Base-by-base conservation (phyloP, 805 yeast genomes). In the Limtongozyma cylindracea region DNA sequence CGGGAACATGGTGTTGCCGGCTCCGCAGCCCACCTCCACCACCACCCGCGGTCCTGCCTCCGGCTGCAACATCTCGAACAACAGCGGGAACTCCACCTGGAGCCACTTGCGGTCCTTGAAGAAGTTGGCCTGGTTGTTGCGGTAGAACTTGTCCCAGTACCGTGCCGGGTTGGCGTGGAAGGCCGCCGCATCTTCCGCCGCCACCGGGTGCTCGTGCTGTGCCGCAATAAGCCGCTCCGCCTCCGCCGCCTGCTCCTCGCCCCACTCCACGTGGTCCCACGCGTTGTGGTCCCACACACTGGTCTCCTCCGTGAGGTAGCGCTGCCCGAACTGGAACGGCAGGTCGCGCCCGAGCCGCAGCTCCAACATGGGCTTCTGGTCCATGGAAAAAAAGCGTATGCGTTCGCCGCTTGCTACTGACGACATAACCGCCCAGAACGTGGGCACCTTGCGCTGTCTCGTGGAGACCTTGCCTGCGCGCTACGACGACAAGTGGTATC, bases 11-110 rank as follows among this genome's bases (percentile, higher is more conserved):
- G 98, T 88, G 43, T 88, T 88, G 8, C 98, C 98, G 4, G 94
- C 96, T 25, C 98, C 98, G 47, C 98, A 88, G 3, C 98, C 98
- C 21, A 88, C 71, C 43, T 88, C 98, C n/a, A n/a, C n/a, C n/a
- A n/a, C n/a, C n/a, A n/a, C n/a, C n/a, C n/a, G n/a, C n/a, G n/a
- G n/a, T n/a, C n/a, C n/a, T n/a, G n/a, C n/a, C n/a, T n/a, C n/a
- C n/a, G n/a, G n/a, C n/a, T n/a, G n/a, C 24, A 88, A 55, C 16
- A 88, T 70, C 28, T 68, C 70, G 37, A 72, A 84, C 17, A 88
- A 45, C 9, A 62, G 49, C 2, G 98, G 98, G 30, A 88, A 88
- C 47, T 88, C 98, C 21, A 84, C 71, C 39, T 76, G 78, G 27
- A 88, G 53, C 98, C 98, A 88, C 38, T 77, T 82, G 33, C 98